These are phyloP conservation scores for Gryganskiella cystojenkinii DNA, from an alignment of 192 early-diverging fungal genomes.

Conservation along the genomic window DNA sequence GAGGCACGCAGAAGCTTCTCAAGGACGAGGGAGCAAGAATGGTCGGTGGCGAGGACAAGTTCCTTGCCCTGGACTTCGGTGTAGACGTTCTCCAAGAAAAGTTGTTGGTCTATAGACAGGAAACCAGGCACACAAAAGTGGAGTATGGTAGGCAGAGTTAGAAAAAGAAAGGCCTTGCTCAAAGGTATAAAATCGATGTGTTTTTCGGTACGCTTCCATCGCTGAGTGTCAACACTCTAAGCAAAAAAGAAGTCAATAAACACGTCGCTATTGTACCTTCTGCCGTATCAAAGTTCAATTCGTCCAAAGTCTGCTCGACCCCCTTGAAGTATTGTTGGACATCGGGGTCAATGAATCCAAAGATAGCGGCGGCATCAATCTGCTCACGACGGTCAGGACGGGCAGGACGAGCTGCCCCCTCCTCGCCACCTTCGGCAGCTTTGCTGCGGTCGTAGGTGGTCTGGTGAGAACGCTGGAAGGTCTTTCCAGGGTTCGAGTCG, in stretches of 20 bases:
- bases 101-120: constrained; percentile 66
- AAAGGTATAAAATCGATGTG: no score
- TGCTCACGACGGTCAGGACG: constrained; percentile 34
- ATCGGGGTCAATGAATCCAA: constrained; percentile 64
- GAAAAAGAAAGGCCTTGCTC: background rate
- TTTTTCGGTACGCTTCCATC: no score
- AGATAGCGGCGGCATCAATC: constrained; percentile 53
- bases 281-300: constrained; percentile 64
- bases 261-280: constrained; percentile 56
- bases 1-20: constrained; percentile 82
- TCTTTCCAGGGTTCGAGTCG: constrained; percentile 35
- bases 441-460: constrained; percentile 38
- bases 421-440: constrained; percentile 25
- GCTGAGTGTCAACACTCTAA: no score
- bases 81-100: constrained; percentile 85
- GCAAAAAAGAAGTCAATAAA: background rate
- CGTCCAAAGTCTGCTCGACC: constrained; percentile 69
- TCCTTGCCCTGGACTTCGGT: constrained; percentile 81
- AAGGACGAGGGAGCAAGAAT: constrained; percentile 79
- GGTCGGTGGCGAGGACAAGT: constrained; percentile 77
- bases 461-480: constrained; percentile 41
- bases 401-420: constrained; percentile 11
- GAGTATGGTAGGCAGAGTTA: no score
- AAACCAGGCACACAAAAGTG: no score
- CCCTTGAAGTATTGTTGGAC: constrained; percentile 68